A percentile compares a stretch with the other conserved stretches of the same genome.
These are phyloP conservation scores for Colletotrichum simmondsii DNA, from an alignment of 2,329 filamentous ascomycete genomes.

Conservation along the genomic window DNA sequence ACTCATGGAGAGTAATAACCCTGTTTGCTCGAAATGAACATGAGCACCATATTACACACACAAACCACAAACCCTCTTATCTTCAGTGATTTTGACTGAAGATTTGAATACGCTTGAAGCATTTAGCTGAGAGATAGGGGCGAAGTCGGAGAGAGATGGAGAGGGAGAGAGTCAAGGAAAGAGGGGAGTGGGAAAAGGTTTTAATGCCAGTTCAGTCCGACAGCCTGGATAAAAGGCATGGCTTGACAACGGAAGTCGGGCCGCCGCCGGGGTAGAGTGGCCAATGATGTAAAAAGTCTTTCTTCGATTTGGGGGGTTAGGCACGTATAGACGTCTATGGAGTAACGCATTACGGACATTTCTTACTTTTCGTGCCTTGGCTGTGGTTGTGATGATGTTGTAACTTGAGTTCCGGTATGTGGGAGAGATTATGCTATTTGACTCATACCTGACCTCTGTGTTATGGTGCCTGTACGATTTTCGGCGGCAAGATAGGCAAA, in stretches of 20 bases:
- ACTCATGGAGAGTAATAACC: background rate
- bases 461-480: too few relatives aligned
- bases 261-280: conserved; percentile 17
- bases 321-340: conserved; percentile 34
- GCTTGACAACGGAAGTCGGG: conserved; percentile 22
- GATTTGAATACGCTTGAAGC: background rate
- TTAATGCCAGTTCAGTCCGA: conserved; percentile 13
- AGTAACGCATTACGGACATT: conserved; percentile 35
- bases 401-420: background rate
- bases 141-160: background rate
- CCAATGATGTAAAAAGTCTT: conserved; percentile 35
- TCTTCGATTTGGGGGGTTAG: conserved; percentile 25
- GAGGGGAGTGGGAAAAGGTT: background rate
- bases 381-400: background rate
- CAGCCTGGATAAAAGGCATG: conserved; percentile 25
- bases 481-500: too few relatives aligned
- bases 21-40: background rate
- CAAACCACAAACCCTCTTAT: background rate
- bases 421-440: background rate
- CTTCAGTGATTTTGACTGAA: background rate
- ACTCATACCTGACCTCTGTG: too few relatives aligned
- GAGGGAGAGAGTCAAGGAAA: background rate
- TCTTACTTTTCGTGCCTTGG: conserved; percentile 3
- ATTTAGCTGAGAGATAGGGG: background rate
- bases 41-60: background rate